Evolutionary conservation across 352 stramenopile genomes (phyloP), one percentile per base, ranked within the genome.

Genomic region (Phytophthora idaei): DNA sequence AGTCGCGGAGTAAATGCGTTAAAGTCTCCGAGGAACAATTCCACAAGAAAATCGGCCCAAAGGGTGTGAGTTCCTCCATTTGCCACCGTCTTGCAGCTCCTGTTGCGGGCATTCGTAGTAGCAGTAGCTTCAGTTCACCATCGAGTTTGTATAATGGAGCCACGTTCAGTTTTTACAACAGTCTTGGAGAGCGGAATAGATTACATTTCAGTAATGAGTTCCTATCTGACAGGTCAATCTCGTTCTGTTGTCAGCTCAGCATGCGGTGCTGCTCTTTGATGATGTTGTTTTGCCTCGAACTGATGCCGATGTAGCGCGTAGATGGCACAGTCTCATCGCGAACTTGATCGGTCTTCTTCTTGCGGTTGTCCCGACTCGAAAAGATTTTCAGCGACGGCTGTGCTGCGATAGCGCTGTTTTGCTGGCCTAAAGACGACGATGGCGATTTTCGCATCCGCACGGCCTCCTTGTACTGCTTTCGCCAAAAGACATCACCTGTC

Each of bases 191-290:
- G 36, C 36, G 49, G 21, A 52, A 57, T 61, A 54, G 39, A 49
- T 55, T 55, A 29, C 36, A 42, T 42, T n/a, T 53, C 27, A 34
- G n/a, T 27, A 42, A 44, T 25, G 41, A 57, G 14, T 2, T 57
- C 11, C 36, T 52, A 25, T 14, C 7, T 39, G 27, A 57, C 8
- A 21, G 37, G 4, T 67, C 28, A 39, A 32, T 31, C 44, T 58
- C 6, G 37, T 37, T 71, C 29, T 63, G 67, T 88, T n/a, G 78
- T 80, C n/a, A 90, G 73, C 51, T 80, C n/a, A 90, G 73, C 51
- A 90, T 78, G 15, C 80, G 81, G 55, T 92, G 81, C 44, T 90
- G 82, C 67, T 92, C 80, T 57, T 89, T 90, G 58, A 92, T 90
- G 55, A 92, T 87, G 46, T 88, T 82, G 46, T 89, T 82, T 57